Conservation (phyloP, 2,329 filamentous ascomycete genomes). For the Karstenula rhodostoma region DNA sequence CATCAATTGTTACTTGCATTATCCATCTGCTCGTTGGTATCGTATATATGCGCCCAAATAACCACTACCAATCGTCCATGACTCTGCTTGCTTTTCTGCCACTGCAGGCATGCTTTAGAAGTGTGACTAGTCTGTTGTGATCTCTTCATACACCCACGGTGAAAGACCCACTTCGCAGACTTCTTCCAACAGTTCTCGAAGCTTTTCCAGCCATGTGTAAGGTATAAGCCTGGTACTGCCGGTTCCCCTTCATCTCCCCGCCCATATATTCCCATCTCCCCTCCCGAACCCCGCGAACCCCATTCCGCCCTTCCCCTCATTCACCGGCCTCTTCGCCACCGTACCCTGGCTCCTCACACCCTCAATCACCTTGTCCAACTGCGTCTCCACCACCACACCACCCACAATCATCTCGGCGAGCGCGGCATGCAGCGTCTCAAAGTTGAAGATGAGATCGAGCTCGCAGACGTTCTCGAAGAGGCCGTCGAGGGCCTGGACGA, state of each 20-base stretch:
- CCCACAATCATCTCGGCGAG: slow-evolving; percentile 95
- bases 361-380: slow-evolving; percentile 84
- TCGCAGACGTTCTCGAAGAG: slow-evolving; percentile 99
- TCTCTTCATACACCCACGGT: neutral
- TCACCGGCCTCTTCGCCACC: slow-evolving; percentile 80
- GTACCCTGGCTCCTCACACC: slow-evolving; percentile 79
- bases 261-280: slow-evolving; percentile 41
- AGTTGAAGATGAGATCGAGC: slow-evolving; percentile 98
- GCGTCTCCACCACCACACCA: slow-evolving; percentile 93
- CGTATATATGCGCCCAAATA: neutral
- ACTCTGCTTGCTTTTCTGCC: neutral
- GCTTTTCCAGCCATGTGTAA: neutral
- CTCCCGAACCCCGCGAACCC: slow-evolving; percentile 40
- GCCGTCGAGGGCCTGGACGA: slow-evolving; percentile 92
- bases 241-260: slow-evolving; percentile 31
- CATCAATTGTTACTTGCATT: no score
- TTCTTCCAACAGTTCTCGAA: neutral
- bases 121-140: neutral
- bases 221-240: neutral
- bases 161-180: neutral
- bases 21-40: neutral
- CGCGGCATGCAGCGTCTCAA: slow-evolving; percentile 92
- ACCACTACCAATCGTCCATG: neutral
- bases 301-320: slow-evolving; percentile 63
- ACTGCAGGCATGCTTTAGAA: neutral